phyloP scores from a whole-genome alignment of 2,329 filamentous ascomycete genomes.

The Colletotrichum costaricense region DNA sequence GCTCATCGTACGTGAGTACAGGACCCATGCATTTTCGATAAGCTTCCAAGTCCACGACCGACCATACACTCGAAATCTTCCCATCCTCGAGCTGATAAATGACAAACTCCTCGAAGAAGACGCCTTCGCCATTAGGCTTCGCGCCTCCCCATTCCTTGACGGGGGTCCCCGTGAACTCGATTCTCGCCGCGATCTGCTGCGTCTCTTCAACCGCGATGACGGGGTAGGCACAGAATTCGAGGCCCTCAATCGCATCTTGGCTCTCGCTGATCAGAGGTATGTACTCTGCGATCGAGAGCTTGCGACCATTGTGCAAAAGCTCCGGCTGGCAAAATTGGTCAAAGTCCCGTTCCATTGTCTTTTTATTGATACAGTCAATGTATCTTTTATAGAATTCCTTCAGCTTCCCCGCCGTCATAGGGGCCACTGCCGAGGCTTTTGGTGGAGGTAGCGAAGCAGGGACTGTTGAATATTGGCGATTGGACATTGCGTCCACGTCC shows the following conservation, averaged over 20 bases:
- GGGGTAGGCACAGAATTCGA: too few relatives aligned
- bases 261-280: conserved; percentile 43
- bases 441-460: too few relatives aligned
- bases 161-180: conserved; percentile 46
- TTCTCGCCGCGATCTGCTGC: conserved; percentile 45
- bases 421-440: too few relatives aligned
- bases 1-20: too few relatives aligned
- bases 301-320: conserved; percentile 43
- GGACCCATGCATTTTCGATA: conserved; percentile 36
- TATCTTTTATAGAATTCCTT: conserved; percentile 42
- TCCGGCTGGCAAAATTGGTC: conserved; percentile 41
- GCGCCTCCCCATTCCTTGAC: conserved; percentile 41
- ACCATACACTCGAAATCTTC: conserved; percentile 47
- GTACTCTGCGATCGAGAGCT: conserved; percentile 41
- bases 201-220: conserved; percentile 22
- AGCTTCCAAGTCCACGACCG: conserved; percentile 43
- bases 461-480: too few relatives aligned
- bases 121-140: conserved; percentile 40
- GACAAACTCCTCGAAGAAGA: conserved; percentile 28
- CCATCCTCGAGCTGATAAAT: conserved; percentile 47
- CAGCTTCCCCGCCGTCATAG: too few relatives aligned
- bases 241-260: conserved; percentile 39
- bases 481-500: background rate
- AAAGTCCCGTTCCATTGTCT: conserved; percentile 41
- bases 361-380: conserved; percentile 45